Percentiles rank a stretch among this genome's conserved stretches.
Evolutionary conservation across 225 moss, liverwort and hornwort genomes (phyloP).

Genomic region (Polytrichum formosum): DNA sequence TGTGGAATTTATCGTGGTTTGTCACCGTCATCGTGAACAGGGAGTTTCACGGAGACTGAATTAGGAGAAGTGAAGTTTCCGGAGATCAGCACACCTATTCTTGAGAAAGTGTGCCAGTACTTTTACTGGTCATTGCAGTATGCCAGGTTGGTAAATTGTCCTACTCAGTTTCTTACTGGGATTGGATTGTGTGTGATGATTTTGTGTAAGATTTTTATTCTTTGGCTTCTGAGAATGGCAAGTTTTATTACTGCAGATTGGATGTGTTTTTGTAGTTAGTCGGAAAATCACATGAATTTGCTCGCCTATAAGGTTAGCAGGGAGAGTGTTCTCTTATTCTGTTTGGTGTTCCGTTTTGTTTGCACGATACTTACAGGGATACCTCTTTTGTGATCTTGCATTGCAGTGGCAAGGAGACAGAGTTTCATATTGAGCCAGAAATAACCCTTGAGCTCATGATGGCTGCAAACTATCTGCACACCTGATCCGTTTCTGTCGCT

Average conservation of each 20-base stretch:
- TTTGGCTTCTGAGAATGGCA: too few species aligned
- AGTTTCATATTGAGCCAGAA: slow-evolving; percentile 88
- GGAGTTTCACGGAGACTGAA: slow-evolving; percentile 87
- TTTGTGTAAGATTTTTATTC: too few species aligned
- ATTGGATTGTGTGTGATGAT: too few species aligned
- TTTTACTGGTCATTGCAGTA: slow-evolving; percentile 97
- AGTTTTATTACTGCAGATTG: too few species aligned
- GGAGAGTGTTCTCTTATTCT: too few species aligned
- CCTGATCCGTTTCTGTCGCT: slow-evolving; percentile 38
- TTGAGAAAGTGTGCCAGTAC: slow-evolving; percentile 98
- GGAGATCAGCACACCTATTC: slow-evolving; percentile 92
- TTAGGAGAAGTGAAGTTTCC: slow-evolving; percentile 92
- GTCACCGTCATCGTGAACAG: slow-evolving; percentile 20
- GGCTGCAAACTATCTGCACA: slow-evolving; percentile 89
- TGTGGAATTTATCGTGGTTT: too few species aligned
- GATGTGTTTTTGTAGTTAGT: too few species aligned
- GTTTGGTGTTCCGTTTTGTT: too few species aligned
- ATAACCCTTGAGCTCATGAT: slow-evolving; percentile 95
- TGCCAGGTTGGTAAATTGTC: slow-evolving; percentile 34
- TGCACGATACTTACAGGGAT: neutral
- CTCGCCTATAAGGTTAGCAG: too few species aligned
- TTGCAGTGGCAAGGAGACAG: slow-evolving; percentile 77
- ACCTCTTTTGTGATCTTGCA: neutral
- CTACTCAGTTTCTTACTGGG: too few species aligned
- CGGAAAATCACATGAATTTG: too few species aligned